Evolutionary conservation across 257 asterid genomes (phyloP), one percentile per base, ranked within the genome.

Genomic region (Przewalskia tangutica): DNA sequence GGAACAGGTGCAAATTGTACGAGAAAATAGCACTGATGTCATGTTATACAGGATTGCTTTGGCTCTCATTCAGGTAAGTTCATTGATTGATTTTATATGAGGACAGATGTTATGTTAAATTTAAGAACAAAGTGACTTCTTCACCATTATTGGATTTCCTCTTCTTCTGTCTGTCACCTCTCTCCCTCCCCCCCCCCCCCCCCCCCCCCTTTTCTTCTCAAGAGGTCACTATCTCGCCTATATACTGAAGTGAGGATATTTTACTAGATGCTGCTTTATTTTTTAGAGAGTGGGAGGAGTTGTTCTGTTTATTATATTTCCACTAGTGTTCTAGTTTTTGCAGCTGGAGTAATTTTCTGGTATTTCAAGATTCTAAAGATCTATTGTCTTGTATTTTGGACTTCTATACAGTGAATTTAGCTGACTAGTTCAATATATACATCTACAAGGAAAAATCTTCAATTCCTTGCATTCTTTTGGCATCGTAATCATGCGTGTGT

Each of bases 11-110:
- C 98, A 96, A 82, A 92, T 88, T 88, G 98, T 96, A 67, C 93
- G 97, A 67, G 99, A 96, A 65, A 94, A 96, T 83, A 96, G 98
- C 89, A 96, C 98, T 54, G 98, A 96, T 87, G 91, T 96, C 84
- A 96, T 96, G 99, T 81, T 96, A 86, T 96, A 96, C 89, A 89
- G 99, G 89, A 91, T 96, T 81, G 95, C 99, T 83, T 89, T 94
- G 90, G 93, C 99, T 79, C 88, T 96, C 85, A 92, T 96, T 90
- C 99, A 96, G 97, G 99, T 88, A 83, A 83, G 70, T 71, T 79
- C 67, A 13, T 80, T 56, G 46, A 63, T 81, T 75, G 58, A 44
- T 42, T 42, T 40, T 68, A 9, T 68, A 42, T 9, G 8, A 0
- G 55, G 55, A 42, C 55, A n/a, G 77, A 68, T 68, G n/a, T 40